These are phyloP conservation scores for Yamadazyma scolyti DNA, from an alignment of 805 yeast genomes.

Conservation along the genomic window DNA sequence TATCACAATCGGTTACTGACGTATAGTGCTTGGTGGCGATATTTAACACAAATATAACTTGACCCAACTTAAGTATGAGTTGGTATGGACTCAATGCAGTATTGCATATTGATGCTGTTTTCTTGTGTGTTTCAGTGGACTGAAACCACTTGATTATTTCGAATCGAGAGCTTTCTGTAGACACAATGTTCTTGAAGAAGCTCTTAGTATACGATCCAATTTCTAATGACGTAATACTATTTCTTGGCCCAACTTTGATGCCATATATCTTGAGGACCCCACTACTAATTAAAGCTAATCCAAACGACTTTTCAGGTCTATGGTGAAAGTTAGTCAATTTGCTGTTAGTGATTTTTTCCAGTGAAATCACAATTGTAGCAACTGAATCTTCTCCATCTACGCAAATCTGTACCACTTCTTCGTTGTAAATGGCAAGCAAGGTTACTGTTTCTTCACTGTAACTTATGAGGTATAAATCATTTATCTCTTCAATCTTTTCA, in stretches of 20 bases:
- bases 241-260: conserved; percentile 7
- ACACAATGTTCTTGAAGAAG: conserved; percentile 9
- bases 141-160: conserved; percentile 15
- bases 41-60: conserved; percentile 12
- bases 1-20: conserved; percentile 7
- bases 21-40: conserved; percentile 13
- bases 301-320: conserved; percentile 12
- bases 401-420: conserved; percentile 10
- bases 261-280: conserved; percentile 13
- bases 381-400: conserved; percentile 10
- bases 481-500: conserved; percentile 5
- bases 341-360: conserved; percentile 4
- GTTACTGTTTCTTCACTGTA: conserved; percentile 1
- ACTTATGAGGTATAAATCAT: conserved; percentile 7
- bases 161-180: conserved; percentile 6
- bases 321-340: conserved; percentile 13
- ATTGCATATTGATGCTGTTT: conserved; percentile 11
- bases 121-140: conserved; percentile 4
- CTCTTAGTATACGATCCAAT: conserved; percentile 16
- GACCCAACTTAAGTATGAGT: conserved; percentile 13
- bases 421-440: conserved; percentile 9
- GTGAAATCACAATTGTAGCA: conserved; percentile 2
- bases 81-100: conserved; percentile 12
- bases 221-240: conserved; percentile 8
- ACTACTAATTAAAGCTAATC: conserved; percentile 13